Conservation (phyloP, 331 rosid species). For the Saraca asoca region DNA sequence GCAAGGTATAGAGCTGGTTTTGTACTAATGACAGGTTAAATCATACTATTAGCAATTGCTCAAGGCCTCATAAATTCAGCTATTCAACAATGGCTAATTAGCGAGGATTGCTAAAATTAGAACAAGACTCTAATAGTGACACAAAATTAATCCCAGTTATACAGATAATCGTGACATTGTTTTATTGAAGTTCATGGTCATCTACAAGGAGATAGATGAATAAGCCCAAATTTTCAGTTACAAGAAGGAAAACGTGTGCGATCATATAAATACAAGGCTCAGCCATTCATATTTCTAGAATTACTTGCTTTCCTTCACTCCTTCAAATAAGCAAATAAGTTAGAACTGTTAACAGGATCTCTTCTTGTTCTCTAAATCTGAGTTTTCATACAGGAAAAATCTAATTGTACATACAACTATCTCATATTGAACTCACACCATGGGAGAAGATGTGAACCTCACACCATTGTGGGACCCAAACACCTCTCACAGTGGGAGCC, state of each 20-base stretch:
- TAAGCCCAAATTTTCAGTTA: constrained; percentile 16
- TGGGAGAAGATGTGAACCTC: no score
- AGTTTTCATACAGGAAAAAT: no score
- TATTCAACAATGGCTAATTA: constrained; percentile 16
- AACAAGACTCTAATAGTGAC: background rate
- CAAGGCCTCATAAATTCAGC: background rate
- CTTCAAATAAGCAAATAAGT: constrained; percentile 20
- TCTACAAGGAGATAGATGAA: background rate
- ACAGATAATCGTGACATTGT: background rate
- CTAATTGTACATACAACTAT: no score
- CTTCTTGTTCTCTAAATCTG: constrained; percentile 33
- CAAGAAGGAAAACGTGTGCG: background rate
- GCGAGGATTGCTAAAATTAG: background rate
- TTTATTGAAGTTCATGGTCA: background rate
- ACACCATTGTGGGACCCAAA: no score
- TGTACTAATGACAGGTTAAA: constrained; percentile 37
- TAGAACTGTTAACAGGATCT: constrained; percentile 4
- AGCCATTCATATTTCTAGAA: constrained; percentile 1
- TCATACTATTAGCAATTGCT: constrained; percentile 19
- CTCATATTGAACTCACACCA: no score
- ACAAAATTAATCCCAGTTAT: background rate
- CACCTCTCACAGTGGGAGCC: no score
- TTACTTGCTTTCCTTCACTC: constrained; percentile 17
- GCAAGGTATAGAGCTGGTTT: constrained; percentile 47
- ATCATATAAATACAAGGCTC: no score